A percentile compares a stretch with the other conserved stretches of the same genome.
Evolutionary conservation across 1,284 basidiomycete species (phyloP).

Genomic region (Cutaneotrichosporon arboriforme): DNA sequence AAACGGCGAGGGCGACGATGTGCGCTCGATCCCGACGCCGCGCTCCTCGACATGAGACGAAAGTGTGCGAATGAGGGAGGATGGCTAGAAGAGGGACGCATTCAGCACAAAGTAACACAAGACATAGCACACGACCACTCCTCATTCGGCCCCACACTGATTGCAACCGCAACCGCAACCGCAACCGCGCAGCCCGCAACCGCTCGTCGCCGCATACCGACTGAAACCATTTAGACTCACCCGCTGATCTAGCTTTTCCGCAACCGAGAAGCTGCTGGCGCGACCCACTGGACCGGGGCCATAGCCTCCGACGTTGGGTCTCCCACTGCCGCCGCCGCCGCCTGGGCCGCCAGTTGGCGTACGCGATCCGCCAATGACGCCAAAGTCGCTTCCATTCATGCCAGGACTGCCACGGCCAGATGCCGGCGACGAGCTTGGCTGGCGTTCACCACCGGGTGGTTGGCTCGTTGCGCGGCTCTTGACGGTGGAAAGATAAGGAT

Average conservation of each 20-base stretch:
- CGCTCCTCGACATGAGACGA: slow-evolving; percentile 44
- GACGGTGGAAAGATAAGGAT: slow-evolving; percentile 20
- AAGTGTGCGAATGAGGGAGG: slow-evolving; percentile 32
- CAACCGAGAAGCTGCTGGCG: slow-evolving; percentile 42
- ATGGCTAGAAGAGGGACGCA: slow-evolving; percentile 19
- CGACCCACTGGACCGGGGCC: slow-evolving; percentile 8
- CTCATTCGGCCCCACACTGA: background rate
- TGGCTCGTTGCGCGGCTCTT: slow-evolving; percentile 39
- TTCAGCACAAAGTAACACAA: slow-evolving; percentile 3
- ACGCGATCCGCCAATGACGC: slow-evolving; percentile 42
- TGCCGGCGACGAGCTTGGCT: slow-evolving; percentile 29
- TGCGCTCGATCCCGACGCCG: slow-evolving; percentile 24
- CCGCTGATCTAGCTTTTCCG: slow-evolving; percentile 10
- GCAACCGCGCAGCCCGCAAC: background rate
- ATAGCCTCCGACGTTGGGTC: background rate
- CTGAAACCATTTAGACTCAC: slow-evolving; percentile 10
- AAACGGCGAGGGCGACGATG: slow-evolving; percentile 32
- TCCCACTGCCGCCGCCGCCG: background rate
- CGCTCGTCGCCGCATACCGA: no score
- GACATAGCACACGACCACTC: background rate
- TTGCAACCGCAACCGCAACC: background rate
- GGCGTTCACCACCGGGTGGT: slow-evolving; percentile 33
- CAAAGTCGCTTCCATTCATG: slow-evolving; percentile 25
- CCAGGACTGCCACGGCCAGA: slow-evolving; percentile 35
- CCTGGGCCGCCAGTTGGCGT: slow-evolving; percentile 19